Conservation (phyloP, 768 basidiomycete genomes). For the Hortiboletus campestris region DNA sequence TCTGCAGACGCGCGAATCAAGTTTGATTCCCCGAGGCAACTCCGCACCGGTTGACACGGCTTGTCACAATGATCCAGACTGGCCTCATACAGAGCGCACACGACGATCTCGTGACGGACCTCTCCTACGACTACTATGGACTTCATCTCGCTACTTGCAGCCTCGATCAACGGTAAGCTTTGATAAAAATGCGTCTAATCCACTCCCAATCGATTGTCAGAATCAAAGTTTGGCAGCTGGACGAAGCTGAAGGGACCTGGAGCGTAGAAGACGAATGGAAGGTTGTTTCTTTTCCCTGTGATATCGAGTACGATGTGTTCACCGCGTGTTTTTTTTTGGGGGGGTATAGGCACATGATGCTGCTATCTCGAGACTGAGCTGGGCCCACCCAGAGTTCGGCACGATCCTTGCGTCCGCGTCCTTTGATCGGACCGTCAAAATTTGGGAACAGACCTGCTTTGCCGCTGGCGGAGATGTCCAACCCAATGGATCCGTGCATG, state of each 20-base stretch:
- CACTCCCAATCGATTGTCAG: slow-evolving; percentile 29
- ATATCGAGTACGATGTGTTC: neutral
- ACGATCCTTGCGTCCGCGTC: slow-evolving; percentile 82
- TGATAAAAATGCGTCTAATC: slow-evolving; percentile 1
- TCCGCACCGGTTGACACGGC: neutral
- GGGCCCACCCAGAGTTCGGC: slow-evolving; percentile 94
- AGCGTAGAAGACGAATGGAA: slow-evolving; percentile 88
- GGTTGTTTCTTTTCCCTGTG: slow-evolving; percentile 39
- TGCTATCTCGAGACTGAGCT: slow-evolving; percentile 76
- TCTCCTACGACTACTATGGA: slow-evolving; percentile 90
- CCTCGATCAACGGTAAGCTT: slow-evolving; percentile 70
- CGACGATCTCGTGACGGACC: slow-evolving; percentile 79
- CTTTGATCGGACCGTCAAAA: slow-evolving; percentile 88
- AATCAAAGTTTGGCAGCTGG: slow-evolving; percentile 84
- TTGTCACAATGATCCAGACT: slow-evolving; percentile 64
- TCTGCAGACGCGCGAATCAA: neutral
- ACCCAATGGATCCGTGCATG: slow-evolving; percentile 21
- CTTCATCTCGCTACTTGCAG: slow-evolving; percentile 76
- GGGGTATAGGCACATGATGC: slow-evolving; percentile 95
- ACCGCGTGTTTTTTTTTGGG: neutral
- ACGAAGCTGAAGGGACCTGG: slow-evolving; percentile 74
- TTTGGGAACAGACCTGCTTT: slow-evolving; percentile 74
- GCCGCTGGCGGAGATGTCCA: slow-evolving; percentile 29
- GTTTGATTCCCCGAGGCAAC: neutral
- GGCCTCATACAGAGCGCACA: slow-evolving; percentile 78